These are phyloP conservation scores for Trichoderma citrinoviride DNA, from an alignment of 2,329 filamentous ascomycete genomes.

Conservation along the genomic window DNA sequence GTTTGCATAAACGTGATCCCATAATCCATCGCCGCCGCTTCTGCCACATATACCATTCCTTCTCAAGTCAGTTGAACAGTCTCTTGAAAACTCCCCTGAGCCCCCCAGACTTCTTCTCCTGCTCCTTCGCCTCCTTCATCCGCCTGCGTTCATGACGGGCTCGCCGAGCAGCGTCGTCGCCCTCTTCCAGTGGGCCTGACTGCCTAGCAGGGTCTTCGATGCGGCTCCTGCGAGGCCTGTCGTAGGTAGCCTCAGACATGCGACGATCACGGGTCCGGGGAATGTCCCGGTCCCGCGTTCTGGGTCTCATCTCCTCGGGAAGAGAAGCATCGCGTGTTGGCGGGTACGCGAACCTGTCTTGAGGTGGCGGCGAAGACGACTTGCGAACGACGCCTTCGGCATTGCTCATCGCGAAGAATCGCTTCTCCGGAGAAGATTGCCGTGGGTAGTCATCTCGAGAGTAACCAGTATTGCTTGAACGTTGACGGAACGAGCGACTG, in stretches of 20 bases:
- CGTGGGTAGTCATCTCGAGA: slow-evolving; percentile 32
- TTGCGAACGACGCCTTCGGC: slow-evolving; percentile 35
- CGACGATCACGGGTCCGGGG: slow-evolving; percentile 25
- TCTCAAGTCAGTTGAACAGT: slow-evolving; percentile 33
- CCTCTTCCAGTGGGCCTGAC: slow-evolving; percentile 24
- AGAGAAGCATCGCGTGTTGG: slow-evolving; percentile 16
- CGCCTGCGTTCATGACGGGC: slow-evolving; percentile 36
- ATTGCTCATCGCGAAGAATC: slow-evolving; percentile 43
- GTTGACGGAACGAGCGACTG: slow-evolving; percentile 43
- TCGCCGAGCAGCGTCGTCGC: slow-evolving; percentile 35
- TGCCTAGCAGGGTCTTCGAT: slow-evolving; percentile 26
- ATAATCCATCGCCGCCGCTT: slow-evolving; percentile 11
- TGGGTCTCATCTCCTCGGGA: slow-evolving; percentile 8
- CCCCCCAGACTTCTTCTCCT: slow-evolving; percentile 35
- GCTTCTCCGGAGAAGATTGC: slow-evolving; percentile 37
- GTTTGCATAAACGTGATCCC: slow-evolving; percentile 14
- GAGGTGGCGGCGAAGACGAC: slow-evolving; percentile 26
- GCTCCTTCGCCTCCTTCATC: slow-evolving; percentile 32
- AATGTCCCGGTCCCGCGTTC: slow-evolving; percentile 12
- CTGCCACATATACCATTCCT: not conserved
- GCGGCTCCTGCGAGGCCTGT: slow-evolving; percentile 24
- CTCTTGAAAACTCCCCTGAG: slow-evolving; percentile 40
- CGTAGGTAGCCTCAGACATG: slow-evolving; percentile 13
- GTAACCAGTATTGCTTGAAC: slow-evolving; percentile 40
- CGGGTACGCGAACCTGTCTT: slow-evolving; percentile 4